Evolutionary conservation across 805 yeast genomes (phyloP), one percentile per base, ranked within the genome.

Genomic region (Lipomyces yamanashiensis): DNA sequence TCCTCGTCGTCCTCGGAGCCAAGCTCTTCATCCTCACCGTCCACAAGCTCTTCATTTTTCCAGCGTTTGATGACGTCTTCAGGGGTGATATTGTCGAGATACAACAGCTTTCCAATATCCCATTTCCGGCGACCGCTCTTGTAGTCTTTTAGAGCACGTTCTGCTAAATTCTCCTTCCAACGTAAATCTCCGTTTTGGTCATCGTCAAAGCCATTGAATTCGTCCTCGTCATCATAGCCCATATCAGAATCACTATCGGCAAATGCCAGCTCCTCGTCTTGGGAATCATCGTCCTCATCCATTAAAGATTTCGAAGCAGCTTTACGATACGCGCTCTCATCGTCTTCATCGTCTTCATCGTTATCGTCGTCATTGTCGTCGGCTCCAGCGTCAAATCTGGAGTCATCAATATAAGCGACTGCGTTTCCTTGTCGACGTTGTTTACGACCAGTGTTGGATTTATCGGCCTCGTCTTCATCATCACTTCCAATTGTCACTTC

Each of bases 61-160:
- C 96, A 90, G 75, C 92, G 83, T 47, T 78, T 79, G 53, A 90
- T 79, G 40, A 83, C 95, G 67, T 88, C 95, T 0, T 77, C 80
- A 0, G 98, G 92, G 12, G 85, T 84, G 48, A 91, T 80, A 69
- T 90, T 88, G 62, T 87, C 86, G 84, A 89, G 81, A 75, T 95
- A 93, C 4, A 95, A 78, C 61, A 93, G 78, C 72, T 89, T 90
- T 70, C 87, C 86, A 66, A 93, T 84, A 74, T 93, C 90, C 92
- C 96, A 90, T 63, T 79, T 80, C 76, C 80, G 84, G 71, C 76
- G 79, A 63, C 77, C 73, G 5, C 82, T 68, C n/a, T 87, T 83
- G 66, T 83, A 79, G 62, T 89, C 78, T 70, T 82, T 86, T 4
- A 85, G 74, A 0, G 96, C 97, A 45, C 88, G 79, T 10, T 58